Evolutionary conservation across 352 stramenopile genomes (phyloP).

Genomic region (Phytophthora pseudosyringae): DNA sequence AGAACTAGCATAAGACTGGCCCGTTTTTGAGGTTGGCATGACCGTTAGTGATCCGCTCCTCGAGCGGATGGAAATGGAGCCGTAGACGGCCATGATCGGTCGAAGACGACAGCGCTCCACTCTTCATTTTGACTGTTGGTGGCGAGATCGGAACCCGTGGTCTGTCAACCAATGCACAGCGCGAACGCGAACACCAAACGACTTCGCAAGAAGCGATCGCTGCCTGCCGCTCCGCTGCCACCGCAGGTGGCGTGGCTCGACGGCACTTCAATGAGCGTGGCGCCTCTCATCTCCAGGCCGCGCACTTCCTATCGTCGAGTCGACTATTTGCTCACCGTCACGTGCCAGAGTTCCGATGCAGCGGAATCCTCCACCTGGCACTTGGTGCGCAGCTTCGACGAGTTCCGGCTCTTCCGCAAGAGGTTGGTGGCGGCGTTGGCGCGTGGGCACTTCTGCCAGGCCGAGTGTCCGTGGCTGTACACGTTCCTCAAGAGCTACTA

Average conservation of each 20-base stretch:
- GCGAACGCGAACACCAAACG: constrained; percentile 26
- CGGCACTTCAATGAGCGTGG: constrained; percentile 37
- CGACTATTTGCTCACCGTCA: constrained; percentile 42
- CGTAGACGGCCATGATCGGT: constrained; percentile 8
- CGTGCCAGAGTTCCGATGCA: constrained; percentile 14
- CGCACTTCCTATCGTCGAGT: constrained; percentile 24
- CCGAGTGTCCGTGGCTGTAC: constrained; percentile 58
- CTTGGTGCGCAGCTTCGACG: constrained; percentile 49
- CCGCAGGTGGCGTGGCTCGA: constrained; percentile 38
- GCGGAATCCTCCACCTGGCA: constrained; percentile 35
- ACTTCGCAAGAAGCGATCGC: constrained; percentile 30
- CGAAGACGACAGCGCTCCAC: constrained; percentile 1
- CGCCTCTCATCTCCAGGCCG: constrained; percentile 22
- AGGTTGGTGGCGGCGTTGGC: constrained; percentile 35
- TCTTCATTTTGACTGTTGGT: constrained; percentile 28
- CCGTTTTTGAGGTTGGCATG: constrained; percentile 5
- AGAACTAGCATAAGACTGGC: constrained; percentile 24
- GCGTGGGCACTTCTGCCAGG: constrained; percentile 54
- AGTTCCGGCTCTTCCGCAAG: constrained; percentile 51
- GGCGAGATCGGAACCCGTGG: background rate
- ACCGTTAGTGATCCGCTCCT: constrained; percentile 24
- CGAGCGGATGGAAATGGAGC: constrained; percentile 17
- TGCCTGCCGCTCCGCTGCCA: constrained; percentile 21
- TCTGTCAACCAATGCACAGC: background rate
- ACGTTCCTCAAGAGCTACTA: constrained; percentile 59